Base-by-base conservation (phyloP, 768 basidiomycete genomes). In the Pholiota conissans region DNA sequence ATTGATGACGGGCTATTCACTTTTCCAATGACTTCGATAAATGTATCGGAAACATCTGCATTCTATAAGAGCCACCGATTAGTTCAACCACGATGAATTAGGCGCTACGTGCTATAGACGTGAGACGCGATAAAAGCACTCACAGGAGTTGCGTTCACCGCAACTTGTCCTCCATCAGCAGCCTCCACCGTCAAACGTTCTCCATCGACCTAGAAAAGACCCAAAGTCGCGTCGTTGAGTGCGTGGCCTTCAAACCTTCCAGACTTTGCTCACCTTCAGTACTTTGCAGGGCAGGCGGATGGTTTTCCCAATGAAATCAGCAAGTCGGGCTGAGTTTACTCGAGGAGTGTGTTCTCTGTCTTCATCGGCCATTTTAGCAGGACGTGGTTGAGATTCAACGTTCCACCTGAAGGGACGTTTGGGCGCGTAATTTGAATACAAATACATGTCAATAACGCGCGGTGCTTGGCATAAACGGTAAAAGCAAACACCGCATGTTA, bases 21-120 rank as follows among this genome's bases (percentile, higher is more conserved):
- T 5, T 68, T 78, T 5, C 89, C 90, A 27, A 92, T 78, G 52
- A 92, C 73, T 68, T 93, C 91, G 46, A 88, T 73, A 60, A 73
- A 90, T 2, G 80, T 72, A 51, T 83, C 84, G 1, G 72, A 71
- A 51, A 86, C 72, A 46, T 76, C 70, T 24, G 76, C 67, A 56
- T 75, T 77, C 79, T 83, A 39, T 49, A 32, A 46, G 42, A 46
- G 32, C 32, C 13, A 42, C 22, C 13, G 24, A 18, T 42, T 27
- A 27, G 28, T 10, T 39, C 37, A n/a, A 28, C 35, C n/a, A 6
- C 0, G 29, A 52, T 26, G 13, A 13, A n/a, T 2, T n/a, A 4
- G 37, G 34, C 34, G 3, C 5, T 32, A 32, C n/a, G 24, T 13
- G 29, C 34, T 14, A 20, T 5, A 24, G 24, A 10, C n/a, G 1